Base-by-base conservation (phyloP, 345 rosid species). In the Litchi chinensis region DNA sequence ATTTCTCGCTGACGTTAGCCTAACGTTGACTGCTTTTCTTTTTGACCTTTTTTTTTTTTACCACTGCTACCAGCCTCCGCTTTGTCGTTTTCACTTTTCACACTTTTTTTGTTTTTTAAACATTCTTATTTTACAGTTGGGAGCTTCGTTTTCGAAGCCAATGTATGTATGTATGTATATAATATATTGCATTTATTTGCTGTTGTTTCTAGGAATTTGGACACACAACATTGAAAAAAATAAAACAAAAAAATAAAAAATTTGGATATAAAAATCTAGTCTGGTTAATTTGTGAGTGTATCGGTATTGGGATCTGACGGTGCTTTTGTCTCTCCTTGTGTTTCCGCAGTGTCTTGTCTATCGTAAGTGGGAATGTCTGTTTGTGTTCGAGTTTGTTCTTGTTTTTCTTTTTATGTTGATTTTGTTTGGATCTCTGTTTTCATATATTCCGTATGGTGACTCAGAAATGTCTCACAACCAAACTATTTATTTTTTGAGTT, bases 271-370 rank as follows among this genome's bases (percentile, higher is more conserved):
- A 60, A 40, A 48, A n/a, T 28, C 2, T 32, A 68, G 16, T 37
- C 70, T 18, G 65, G 62, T 74, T 62, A 48, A 65, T 16, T 56
- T 46, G 40, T 64, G 32, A 24, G 81, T 41, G 74, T 73, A 76
- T 85, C 77, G 83, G 67, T 86, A 56, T 82, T 73, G 85, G 83
- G 87, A 84, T 82, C 82, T 68, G 87, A 76, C 83, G 78, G 84
- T 75, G 89, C 5, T 65, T 69, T 73, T 82, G 86, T 78, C 83
- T 82, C 75, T 4, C 60, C 62, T 46, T 50, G 82, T 74, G 84
- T 79, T 78, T 82, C 78, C 40, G 68, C 75, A 68, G 0, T 79
- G 77, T 77, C 75, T 28, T 21, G 3, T 39, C 18, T 46, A 46
- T 46, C 50, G 10, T 46, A 46, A 46, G 50, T 9, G 50, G 79